A percentile compares a stretch with the other conserved stretches of the same genome.
Conservation (phyloP, 257 asterid species). For the Misopates orontium region DNA sequence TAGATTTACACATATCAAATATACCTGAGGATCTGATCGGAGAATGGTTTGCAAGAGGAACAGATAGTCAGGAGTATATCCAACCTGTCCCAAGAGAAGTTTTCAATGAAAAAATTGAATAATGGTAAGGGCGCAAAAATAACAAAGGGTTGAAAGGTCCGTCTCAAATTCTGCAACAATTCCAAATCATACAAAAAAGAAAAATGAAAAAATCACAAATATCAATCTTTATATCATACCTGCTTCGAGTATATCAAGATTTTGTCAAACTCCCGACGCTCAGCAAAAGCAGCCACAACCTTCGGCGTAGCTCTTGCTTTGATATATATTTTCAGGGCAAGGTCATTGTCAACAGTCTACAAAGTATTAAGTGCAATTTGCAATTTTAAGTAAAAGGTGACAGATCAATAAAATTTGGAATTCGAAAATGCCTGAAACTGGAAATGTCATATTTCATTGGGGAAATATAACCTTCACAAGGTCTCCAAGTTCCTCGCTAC, state of each 20-base stretch:
- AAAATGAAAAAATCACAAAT: not conserved
- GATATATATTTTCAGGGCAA: conserved; percentile 84
- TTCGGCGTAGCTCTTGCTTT: conserved; percentile 99
- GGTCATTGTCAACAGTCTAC: conserved; percentile 96
- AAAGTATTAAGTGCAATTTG: conserved; percentile 23
- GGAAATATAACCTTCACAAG: conserved; percentile 73
- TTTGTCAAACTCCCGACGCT: conserved; percentile 90
- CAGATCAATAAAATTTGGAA: not conserved
- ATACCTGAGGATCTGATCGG: conserved; percentile 67
- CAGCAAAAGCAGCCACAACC: conserved; percentile 98
- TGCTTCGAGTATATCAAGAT: conserved; percentile 92
- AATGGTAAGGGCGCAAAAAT: conserved; percentile 2
- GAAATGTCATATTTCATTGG: conserved; percentile 8
- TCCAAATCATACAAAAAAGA: not conserved
- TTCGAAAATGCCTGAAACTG: not conserved
- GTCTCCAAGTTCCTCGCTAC: conserved; percentile 98
- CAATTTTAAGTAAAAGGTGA: conserved; percentile 14
- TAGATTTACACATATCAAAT: conserved; percentile 8
- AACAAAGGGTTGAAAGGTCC: not conserved
- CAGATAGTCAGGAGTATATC: conserved; percentile 63
- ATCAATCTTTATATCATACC: conserved; percentile 38
- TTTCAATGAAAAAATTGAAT: conserved; percentile 13
- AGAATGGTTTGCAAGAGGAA: conserved; percentile 72
- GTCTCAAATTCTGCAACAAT: not conserved
- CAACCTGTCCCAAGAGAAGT: conserved; percentile 49